phyloP scores from a whole-genome alignment of 2,329 filamentous ascomycete genomes.

The Phialophora chinensis region DNA sequence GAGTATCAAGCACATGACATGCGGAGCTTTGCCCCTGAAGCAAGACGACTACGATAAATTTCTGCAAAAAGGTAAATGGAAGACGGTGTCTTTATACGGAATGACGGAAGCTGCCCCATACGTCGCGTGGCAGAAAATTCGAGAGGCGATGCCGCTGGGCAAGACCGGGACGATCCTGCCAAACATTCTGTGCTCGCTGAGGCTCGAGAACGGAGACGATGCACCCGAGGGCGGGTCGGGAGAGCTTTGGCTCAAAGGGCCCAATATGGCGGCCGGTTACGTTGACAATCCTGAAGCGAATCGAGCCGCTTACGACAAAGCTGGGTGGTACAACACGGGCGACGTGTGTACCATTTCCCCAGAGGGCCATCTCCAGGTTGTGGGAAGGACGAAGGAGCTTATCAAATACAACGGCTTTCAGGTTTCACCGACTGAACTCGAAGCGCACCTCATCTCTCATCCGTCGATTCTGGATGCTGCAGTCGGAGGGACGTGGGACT shows the following conservation, averaged over 20 bases:
- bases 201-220: conserved; percentile 54
- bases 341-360: conserved; percentile 80
- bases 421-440: conserved; percentile 71
- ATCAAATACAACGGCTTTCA: conserved; percentile 75
- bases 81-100: conserved; percentile 70
- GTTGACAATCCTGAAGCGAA: conserved; percentile 58
- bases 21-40: conserved; percentile 80
- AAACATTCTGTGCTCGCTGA: conserved; percentile 75
- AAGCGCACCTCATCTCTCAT: conserved; percentile 59
- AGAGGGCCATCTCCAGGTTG: conserved; percentile 83
- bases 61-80: conserved; percentile 78
- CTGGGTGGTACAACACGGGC: conserved; percentile 88
- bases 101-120: conserved; percentile 87
- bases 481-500: conserved; percentile 63
- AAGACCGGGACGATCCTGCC: conserved; percentile 78
- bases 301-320: conserved; percentile 57
- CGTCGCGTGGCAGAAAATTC: conserved; percentile 74
- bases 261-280: conserved; percentile 63
- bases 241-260: conserved; percentile 69
- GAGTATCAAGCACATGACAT: conserved; percentile 82
- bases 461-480: conserved; percentile 63
- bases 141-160: conserved; percentile 72
- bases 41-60: conserved; percentile 67
- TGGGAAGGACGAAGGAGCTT: conserved; percentile 74
- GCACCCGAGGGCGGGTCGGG: conserved; percentile 67